Evolutionary conservation across 2,329 filamentous ascomycete species (phyloP).

Genomic region (Ascochyta fabae): DNA sequence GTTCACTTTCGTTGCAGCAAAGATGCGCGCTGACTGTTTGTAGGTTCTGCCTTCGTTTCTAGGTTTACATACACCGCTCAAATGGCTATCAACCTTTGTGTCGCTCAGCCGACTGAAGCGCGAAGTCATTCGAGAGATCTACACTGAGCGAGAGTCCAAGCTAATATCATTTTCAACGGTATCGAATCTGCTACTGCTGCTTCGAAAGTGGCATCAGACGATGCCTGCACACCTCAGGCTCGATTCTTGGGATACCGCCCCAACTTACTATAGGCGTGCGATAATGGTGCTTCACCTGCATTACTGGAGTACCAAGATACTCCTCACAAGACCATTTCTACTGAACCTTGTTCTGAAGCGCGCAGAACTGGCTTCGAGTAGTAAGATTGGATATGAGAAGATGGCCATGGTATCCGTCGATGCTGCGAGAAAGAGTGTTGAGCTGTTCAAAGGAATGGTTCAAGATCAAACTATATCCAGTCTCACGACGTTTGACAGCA

Average conservation of each 20-base stretch:
- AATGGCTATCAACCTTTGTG: conserved; percentile 40
- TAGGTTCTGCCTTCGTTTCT: conserved; percentile 37
- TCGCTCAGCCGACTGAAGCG: conserved; percentile 43
- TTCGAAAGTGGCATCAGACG: conserved; percentile 43
- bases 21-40: not conserved
- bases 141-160: conserved; percentile 40
- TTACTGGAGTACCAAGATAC: conserved; percentile 45
- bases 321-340: conserved; percentile 45
- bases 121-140: conserved; percentile 44
- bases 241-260: conserved; percentile 32
- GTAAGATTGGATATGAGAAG: conserved; percentile 43
- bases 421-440: conserved; percentile 38
- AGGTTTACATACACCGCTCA: conserved; percentile 44
- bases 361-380: conserved; percentile 30
- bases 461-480: conserved; percentile 34
- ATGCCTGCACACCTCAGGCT: conserved; percentile 44
- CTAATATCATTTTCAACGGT: conserved; percentile 45
- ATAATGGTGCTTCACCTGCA: conserved; percentile 44
- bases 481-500: conserved; percentile 46
- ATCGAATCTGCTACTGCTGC: conserved; percentile 38
- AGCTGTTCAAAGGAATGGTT: conserved; percentile 40
- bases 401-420: conserved; percentile 45
- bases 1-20: not conserved
- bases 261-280: conserved; percentile 44
- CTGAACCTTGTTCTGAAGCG: conserved; percentile 43